Evolutionary conservation across 495 filamentous ascomycete genomes (phyloP), one percentile per base, ranked within the genome.

Genomic region (Aspergillus baeticus): DNA sequence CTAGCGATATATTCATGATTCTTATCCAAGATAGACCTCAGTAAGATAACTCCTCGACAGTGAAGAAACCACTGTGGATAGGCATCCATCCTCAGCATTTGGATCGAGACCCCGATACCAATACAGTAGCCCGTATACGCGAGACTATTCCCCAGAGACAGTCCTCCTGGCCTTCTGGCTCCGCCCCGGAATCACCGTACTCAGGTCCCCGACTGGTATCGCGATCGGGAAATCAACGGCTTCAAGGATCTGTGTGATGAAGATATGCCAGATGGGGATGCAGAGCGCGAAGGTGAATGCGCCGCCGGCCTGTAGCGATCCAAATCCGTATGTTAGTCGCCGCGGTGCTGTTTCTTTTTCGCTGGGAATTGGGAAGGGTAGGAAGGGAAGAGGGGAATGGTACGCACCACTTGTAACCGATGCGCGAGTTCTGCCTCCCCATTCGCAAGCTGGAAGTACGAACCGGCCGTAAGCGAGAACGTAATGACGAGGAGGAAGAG

Each of bases 181-280:
- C 20, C 57, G 62, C 1, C 70, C 72, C 20, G 58, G 59, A 21
- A 73, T 47, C 14, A 73, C 35, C 0, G 66, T 66, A 47, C 70
- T 72, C 23, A 73, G 36, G 47, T 75, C 70, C 6, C 70, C 73
- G 5, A 73, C 71, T 1, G 73, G 69, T 1, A 76, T 35, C 2
- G 57, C n/a, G 34, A 71, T 51, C 0, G 73, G 69, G 46, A 74
- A 74, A 31, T 74, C 71, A 1, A 73, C 70, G 0, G 79, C 70
- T 1, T 79, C 83, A 5, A 89, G 72, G 71, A 90, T 78, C 56
- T 85, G 81, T 1, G 79, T 80, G 34, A 80, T 60, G 57, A 91
- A 84, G 38, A 87, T 83, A 63, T 79, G 86, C 86, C 87, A 90
- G 7, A 85, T 82, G 0, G 78, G 71, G 41, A 84, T 45, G 39